Percentiles rank a stretch among this genome's conserved stretches.
These are phyloP conservation scores for Hypoxylon fuscum DNA, from an alignment of 495 filamentous ascomycete species.

Conservation along the genomic window DNA sequence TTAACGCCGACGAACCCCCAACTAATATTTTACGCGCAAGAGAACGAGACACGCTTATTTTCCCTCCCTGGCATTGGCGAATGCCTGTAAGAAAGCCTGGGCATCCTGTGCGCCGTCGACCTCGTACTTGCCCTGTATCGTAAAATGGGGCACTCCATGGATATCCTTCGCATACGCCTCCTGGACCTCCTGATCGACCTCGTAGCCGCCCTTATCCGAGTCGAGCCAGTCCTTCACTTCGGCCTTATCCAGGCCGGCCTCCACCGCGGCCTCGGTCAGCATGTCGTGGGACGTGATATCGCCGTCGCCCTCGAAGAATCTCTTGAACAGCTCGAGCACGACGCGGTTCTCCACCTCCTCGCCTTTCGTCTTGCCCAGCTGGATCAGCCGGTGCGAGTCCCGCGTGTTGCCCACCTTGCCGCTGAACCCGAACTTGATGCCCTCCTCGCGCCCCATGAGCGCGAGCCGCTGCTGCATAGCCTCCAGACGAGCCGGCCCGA, in stretches of 20 bases:
- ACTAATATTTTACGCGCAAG: background rate
- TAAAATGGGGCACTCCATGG: slow-evolving; percentile 77
- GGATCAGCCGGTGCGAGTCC: slow-evolving; percentile 76
- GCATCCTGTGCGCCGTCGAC: slow-evolving; percentile 71
- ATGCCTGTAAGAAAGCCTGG: slow-evolving; percentile 60
- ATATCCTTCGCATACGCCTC: slow-evolving; percentile 60
- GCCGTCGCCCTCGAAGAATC: slow-evolving; percentile 78
- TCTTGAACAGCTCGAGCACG: slow-evolving; percentile 71
- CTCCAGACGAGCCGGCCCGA: slow-evolving; percentile 60
- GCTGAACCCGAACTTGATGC: slow-evolving; percentile 74
- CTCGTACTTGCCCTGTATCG: slow-evolving; percentile 67
- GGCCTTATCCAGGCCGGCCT: slow-evolving; percentile 66
- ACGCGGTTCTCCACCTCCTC: slow-evolving; percentile 68
- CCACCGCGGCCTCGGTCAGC: slow-evolving; percentile 67
- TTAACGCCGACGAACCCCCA: slow-evolving; percentile 26
- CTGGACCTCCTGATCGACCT: slow-evolving; percentile 75
- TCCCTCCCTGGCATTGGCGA: slow-evolving; percentile 56
- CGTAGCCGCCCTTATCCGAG: slow-evolving; percentile 67
- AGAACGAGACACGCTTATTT: slow-evolving; percentile 5
- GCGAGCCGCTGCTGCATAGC: slow-evolving; percentile 65
- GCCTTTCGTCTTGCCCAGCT: slow-evolving; percentile 68
- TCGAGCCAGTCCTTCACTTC: slow-evolving; percentile 70
- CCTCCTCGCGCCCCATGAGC: slow-evolving; percentile 63
- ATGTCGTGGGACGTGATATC: slow-evolving; percentile 74
- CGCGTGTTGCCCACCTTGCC: slow-evolving; percentile 77